phyloP scores from a whole-genome alignment of 1,284 basidiomycete genomes.

The Malassezia japonica region DNA sequence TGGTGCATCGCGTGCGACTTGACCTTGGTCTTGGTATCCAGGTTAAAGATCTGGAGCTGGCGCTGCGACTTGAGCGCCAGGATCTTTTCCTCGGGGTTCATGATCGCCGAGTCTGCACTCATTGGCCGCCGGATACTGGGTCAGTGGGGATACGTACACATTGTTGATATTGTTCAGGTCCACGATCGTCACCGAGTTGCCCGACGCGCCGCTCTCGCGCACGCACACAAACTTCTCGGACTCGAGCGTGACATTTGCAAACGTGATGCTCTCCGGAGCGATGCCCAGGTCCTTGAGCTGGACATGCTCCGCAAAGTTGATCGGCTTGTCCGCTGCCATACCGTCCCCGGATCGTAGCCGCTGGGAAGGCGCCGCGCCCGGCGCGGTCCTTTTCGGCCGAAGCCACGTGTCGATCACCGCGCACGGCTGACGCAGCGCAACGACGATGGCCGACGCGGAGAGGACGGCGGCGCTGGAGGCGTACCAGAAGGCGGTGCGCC shows the following conservation, averaged over 20 bases:
- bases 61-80: constrained; percentile 72
- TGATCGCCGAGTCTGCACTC: constrained; percentile 94
- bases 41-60: constrained; percentile 96
- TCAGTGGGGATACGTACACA: constrained; percentile 23
- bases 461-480: constrained; percentile 26
- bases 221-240: constrained; percentile 95
- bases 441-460: constrained; percentile 23
- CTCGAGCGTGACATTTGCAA: constrained; percentile 90
- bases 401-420: constrained; percentile 4
- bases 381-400: background rate
- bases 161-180: constrained; percentile 44
- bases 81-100: constrained; percentile 96
- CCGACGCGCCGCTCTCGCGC: constrained; percentile 55
- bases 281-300: constrained; percentile 93
- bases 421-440: background rate
- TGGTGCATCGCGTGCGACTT: constrained; percentile 86
- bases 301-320: constrained; percentile 39
- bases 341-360: constrained; percentile 7
- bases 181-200: constrained; percentile 45
- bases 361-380: background rate
- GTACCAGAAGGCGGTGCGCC: constrained; percentile 40
- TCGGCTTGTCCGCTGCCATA: constrained; percentile 47
- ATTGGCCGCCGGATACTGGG: constrained; percentile 74
- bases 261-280: constrained; percentile 91
- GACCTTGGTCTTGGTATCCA: constrained; percentile 89